Percentiles rank a stretch among this genome's conserved stretches.
Evolutionary conservation across 208 protist species (phyloP).

Genomic region (Acanthamoeba sp.): DNA sequence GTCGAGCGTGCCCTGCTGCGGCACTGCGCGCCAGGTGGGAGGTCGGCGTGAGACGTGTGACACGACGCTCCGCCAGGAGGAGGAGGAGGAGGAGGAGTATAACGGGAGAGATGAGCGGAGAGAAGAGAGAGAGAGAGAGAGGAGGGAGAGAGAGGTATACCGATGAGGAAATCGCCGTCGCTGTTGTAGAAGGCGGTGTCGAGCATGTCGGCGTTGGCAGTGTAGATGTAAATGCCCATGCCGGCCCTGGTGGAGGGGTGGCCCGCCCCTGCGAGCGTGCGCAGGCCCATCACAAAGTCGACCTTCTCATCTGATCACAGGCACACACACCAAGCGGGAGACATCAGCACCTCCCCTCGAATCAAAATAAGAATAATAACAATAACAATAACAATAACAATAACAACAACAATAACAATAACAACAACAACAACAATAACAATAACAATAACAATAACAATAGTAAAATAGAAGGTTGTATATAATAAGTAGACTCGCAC

Average conservation of each 20-base stretch:
- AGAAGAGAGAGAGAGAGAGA: not conserved
- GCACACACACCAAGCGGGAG: conserved; percentile 1
- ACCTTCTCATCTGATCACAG: conserved; percentile 2
- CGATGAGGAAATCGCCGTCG: conserved; percentile 93
- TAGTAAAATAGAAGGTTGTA: no score
- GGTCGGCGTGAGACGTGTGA: not conserved
- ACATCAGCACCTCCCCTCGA: no score
- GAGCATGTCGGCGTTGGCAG: conserved; percentile 88
- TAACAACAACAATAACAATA: no score
- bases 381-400: conserved; percentile 9
- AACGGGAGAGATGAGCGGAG: no score
- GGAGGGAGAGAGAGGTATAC: conserved; percentile 5
- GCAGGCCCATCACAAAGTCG: conserved; percentile 87
- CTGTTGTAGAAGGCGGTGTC: conserved; percentile 86
- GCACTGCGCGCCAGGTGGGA: conserved; percentile 79
- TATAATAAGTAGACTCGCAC: no score
- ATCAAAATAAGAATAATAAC: no score
- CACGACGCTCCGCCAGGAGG: not conserved
- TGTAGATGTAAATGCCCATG: conserved; percentile 91
- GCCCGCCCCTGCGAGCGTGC: conserved; percentile 82
- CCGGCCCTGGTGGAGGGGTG: conserved; percentile 87
- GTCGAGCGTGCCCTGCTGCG: conserved; percentile 89
- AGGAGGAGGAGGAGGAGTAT: no score
- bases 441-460: no score
- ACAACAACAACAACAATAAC: no score